phyloP scores from a whole-genome alignment of 108 stramenopile genomes.

The Cyclotella baltica region DNA sequence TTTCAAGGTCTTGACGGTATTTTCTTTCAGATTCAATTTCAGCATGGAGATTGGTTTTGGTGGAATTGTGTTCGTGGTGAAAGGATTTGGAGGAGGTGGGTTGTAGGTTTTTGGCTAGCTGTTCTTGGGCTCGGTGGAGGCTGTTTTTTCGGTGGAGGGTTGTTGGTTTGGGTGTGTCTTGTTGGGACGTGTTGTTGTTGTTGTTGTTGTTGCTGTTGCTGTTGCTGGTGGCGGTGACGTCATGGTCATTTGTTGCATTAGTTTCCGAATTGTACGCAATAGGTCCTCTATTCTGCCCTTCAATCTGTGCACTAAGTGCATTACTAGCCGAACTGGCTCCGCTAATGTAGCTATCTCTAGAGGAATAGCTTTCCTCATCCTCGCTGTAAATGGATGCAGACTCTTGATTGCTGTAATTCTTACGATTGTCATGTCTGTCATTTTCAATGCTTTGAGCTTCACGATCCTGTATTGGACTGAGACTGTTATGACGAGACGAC shows the following conservation, averaged over 20 bases:
- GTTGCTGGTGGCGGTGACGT: no score
- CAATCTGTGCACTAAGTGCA: constrained; percentile 20
- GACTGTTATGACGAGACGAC: constrained; percentile 4
- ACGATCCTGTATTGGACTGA: background rate
- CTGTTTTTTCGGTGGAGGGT: constrained; percentile 20
- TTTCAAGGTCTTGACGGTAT: constrained; percentile 37
- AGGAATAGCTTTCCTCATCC: constrained; percentile 17
- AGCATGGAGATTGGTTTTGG: constrained; percentile 26
- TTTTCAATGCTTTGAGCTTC: background rate
- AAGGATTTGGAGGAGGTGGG: constrained; percentile 17
- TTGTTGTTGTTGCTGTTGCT: background rate
- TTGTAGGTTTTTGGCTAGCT: background rate
- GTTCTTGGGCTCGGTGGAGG: constrained; percentile 32
- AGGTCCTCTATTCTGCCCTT: no score
- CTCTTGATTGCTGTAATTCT: no score
- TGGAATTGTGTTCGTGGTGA: constrained; percentile 9
- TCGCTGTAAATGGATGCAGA: constrained; percentile 20
- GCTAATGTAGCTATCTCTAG: constrained; percentile 29
- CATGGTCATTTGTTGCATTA: no score
- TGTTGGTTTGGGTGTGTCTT: background rate
- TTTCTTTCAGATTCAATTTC: constrained; percentile 41
- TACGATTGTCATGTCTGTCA: background rate
- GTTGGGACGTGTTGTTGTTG: background rate
- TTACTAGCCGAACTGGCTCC: constrained; percentile 48
- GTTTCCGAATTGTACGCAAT: no score